Conservation (phyloP, 2,329 filamentous ascomycete species). For the Aspergillus novofumigatus region DNA sequence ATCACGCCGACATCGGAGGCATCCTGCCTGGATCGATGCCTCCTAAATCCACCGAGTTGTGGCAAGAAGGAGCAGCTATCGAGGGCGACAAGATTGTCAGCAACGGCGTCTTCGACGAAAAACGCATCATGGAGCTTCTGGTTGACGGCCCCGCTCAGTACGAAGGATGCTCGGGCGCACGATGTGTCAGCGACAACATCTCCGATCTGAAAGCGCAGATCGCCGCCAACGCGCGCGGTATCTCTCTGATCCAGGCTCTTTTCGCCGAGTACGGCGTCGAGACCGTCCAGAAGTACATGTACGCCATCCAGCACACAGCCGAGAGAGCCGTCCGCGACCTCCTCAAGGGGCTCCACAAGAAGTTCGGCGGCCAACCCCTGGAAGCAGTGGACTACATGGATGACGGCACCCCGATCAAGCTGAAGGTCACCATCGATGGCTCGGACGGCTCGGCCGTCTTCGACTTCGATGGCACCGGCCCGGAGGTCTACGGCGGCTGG, state of each 20-base stretch:
- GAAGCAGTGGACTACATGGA: constrained; percentile 80
- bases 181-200: constrained; percentile 76
- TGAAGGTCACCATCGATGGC: constrained; percentile 71
- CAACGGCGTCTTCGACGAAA: constrained; percentile 73
- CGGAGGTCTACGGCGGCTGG: constrained; percentile 74
- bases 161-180: constrained; percentile 71
- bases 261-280: constrained; percentile 75
- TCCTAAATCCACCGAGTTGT: constrained; percentile 47
- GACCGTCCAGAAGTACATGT: constrained; percentile 80
- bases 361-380: constrained; percentile 67
- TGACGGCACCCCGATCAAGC: constrained; percentile 71
- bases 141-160: constrained; percentile 70
- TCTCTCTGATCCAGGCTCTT: constrained; percentile 67
- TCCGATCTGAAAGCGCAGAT: constrained; percentile 85
- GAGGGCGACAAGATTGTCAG: constrained; percentile 62
- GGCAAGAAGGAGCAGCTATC: constrained; percentile 47
- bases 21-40: constrained; percentile 82
- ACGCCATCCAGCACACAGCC: constrained; percentile 74
- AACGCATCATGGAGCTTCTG: constrained; percentile 67
- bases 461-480: constrained; percentile 72
- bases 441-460: constrained; percentile 72
- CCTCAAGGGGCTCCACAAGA: constrained; percentile 65
- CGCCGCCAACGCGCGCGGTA: constrained; percentile 81
- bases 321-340: constrained; percentile 70
- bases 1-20: constrained; percentile 81